Percentiles rank a stretch among this genome's conserved stretches.
These are phyloP conservation scores for Arctium minus DNA, from an alignment of 129 eudicot species.

Conservation along the genomic window DNA sequence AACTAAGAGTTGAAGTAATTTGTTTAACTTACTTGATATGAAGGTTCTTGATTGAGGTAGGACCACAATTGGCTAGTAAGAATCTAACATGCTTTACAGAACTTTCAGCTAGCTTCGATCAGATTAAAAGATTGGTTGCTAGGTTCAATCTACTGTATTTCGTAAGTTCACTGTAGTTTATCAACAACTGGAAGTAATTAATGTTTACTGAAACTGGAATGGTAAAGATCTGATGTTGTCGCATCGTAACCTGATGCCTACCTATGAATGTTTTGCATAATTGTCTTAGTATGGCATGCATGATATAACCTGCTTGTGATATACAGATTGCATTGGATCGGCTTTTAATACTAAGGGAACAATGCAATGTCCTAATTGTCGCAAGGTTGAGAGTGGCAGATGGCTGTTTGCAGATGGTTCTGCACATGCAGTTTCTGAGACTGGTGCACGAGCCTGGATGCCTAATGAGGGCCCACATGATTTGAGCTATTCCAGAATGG, in stretches of 20 bases:
- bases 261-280: slow-evolving; percentile 8
- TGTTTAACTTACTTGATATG: background rate
- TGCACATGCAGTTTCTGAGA: slow-evolving; percentile 40
- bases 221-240: slow-evolving; percentile 1
- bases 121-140: background rate
- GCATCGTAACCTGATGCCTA: background rate
- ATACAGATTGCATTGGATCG: slow-evolving; percentile 82
- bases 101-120: background rate
- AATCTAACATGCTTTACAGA: slow-evolving; percentile 6
- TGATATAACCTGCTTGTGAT: slow-evolving; percentile 18
- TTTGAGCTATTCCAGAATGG: slow-evolving; percentile 41
- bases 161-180: background rate
- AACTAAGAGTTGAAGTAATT: background rate
- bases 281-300: background rate
- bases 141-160: background rate
- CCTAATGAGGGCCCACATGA: slow-evolving; percentile 34
- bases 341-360: slow-evolving; percentile 73
- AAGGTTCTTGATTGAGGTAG: background rate
- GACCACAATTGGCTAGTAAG: background rate
- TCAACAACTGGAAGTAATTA: background rate
- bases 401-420: slow-evolving; percentile 78
- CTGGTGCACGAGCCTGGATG: slow-evolving; percentile 35
- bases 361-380: slow-evolving; percentile 91
- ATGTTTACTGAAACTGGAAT: background rate
- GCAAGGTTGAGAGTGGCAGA: slow-evolving; percentile 66